These are phyloP conservation scores for Babesia caballi DNA, from an alignment of 169 alveolate genomes.

Conservation along the genomic window DNA sequence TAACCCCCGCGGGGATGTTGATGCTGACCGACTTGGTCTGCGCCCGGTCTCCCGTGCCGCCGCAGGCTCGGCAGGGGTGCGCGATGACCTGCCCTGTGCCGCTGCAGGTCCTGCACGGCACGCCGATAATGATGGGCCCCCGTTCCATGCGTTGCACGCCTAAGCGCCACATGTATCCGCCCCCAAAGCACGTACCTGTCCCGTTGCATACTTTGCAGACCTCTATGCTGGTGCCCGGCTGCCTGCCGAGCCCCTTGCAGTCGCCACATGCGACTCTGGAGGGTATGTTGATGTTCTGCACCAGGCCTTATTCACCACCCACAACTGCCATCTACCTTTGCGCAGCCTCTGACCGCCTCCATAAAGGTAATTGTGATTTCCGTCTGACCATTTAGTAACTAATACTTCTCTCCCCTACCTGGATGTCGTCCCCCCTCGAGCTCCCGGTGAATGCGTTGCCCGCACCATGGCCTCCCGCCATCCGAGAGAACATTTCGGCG, in stretches of 20 bases:
- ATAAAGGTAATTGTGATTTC: constrained; percentile 78
- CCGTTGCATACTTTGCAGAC: constrained; percentile 83
- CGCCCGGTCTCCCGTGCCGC: constrained; percentile 80
- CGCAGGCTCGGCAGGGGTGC: constrained; percentile 79
- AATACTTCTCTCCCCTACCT: constrained; percentile 3
- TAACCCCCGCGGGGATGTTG: constrained; percentile 81
- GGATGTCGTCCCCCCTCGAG: constrained; percentile 79
- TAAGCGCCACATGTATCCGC: neutral
- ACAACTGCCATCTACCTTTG: constrained; percentile 39
- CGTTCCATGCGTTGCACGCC: constrained; percentile 80
- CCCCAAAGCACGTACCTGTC: constrained; percentile 69
- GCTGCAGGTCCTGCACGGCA: constrained; percentile 83
- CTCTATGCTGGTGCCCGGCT: constrained; percentile 69
- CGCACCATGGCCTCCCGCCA: constrained; percentile 73
- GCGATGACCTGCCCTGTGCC: constrained; percentile 82
- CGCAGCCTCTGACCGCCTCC: constrained; percentile 85
- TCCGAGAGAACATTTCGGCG: constrained; percentile 80
- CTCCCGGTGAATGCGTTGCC: constrained; percentile 54
- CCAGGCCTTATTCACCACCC: neutral
- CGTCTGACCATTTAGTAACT: constrained; percentile 29
- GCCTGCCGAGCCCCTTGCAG: constrained; percentile 81
- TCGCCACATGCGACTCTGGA: constrained; percentile 78
- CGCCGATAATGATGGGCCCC: constrained; percentile 83
- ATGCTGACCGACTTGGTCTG: constrained; percentile 77
- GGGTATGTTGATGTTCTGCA: constrained; percentile 69